phyloP scores from a whole-genome alignment of 306 rosid species.

The Vigna unguiculata region DNA sequence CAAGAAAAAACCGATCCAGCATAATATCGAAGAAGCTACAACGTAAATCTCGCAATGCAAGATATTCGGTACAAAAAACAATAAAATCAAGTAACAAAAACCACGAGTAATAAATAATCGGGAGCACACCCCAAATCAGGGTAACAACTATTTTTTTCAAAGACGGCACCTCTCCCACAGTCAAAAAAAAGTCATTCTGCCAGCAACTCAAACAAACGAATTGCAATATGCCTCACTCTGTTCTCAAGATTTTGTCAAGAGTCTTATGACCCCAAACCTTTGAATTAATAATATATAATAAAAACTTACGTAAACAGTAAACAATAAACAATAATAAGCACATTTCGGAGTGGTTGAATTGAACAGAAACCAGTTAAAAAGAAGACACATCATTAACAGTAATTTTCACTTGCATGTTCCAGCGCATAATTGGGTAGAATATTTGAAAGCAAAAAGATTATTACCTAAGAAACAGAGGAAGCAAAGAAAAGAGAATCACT shows the following conservation, averaged over 20 bases:
- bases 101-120: too few relatives aligned
- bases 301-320: background rate
- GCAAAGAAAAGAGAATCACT: background rate
- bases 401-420: background rate
- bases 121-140: background rate
- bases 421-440: background rate
- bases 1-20: background rate
- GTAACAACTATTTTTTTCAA: background rate
- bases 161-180: background rate
- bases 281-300: background rate
- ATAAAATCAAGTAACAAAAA: too few relatives aligned
- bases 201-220: background rate
- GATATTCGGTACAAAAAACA: background rate
- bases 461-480: background rate
- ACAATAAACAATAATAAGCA: background rate
- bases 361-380: background rate
- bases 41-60: background rate
- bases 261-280: background rate
- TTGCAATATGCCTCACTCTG: slow-evolving; percentile 10
- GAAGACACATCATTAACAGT: background rate
- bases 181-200: background rate
- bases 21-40: background rate
- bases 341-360: background rate
- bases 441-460: background rate
- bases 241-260: background rate